These are phyloP conservation scores for Fulvia fulva DNA, from an alignment of 2,329 filamentous ascomycete species.

Conservation along the genomic window DNA sequence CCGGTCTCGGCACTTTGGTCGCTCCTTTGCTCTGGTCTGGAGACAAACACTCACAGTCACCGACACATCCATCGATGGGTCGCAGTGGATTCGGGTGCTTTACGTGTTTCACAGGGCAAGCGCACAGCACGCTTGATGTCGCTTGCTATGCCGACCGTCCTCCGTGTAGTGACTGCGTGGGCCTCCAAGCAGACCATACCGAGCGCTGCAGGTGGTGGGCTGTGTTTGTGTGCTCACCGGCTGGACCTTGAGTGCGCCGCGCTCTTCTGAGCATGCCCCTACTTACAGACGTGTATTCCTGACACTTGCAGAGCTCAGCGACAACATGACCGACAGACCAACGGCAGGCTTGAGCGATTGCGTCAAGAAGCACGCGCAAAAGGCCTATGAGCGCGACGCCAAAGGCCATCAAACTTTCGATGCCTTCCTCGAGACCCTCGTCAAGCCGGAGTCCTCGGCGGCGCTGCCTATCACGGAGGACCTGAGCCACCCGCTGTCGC, in stretches of 20 bases:
- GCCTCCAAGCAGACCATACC: no score
- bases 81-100: no score
- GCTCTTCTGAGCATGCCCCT: neutral
- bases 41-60: neutral
- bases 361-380: constrained; percentile 26
- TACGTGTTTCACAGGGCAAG: no score
- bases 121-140: no score
- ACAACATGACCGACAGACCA: constrained; percentile 1
- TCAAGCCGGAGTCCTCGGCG: constrained; percentile 15
- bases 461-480: constrained; percentile 25
- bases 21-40: neutral
- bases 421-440: constrained; percentile 43
- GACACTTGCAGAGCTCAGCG: neutral
- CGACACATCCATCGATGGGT: no score
- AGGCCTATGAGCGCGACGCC: constrained; percentile 16
- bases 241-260: neutral
- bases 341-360: constrained; percentile 7
- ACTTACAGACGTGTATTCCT: no score
- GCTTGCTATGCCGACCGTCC: no score
- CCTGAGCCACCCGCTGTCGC: constrained; percentile 59
- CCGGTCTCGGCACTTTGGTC: neutral
- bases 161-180: no score
- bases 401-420: constrained; percentile 29
- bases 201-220: no score
- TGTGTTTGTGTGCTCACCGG: neutral